These are phyloP conservation scores for Heliamphora pulchella DNA, from an alignment of 179 eudicot species.

Conservation along the genomic window DNA sequence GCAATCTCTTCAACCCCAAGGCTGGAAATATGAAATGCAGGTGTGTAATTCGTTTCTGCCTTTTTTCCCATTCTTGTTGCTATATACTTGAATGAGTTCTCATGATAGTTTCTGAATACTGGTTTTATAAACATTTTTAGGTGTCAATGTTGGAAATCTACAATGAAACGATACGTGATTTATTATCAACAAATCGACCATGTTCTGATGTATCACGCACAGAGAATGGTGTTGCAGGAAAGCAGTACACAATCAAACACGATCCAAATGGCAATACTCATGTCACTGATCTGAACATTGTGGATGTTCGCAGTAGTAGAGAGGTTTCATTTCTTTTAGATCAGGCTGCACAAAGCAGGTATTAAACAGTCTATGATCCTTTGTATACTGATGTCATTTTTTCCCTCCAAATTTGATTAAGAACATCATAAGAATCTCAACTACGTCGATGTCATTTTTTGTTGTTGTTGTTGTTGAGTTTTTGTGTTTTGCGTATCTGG, in stretches of 20 bases:
- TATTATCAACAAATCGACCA: constrained; percentile 52
- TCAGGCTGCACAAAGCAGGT: constrained; percentile 96
- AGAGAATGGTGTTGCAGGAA: constrained; percentile 50
- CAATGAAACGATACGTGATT: constrained; percentile 88
- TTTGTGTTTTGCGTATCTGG: no score
- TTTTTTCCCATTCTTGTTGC: background rate
- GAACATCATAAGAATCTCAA: background rate
- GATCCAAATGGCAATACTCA: constrained; percentile 82
- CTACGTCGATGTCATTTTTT: background rate
- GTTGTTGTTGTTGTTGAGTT: no score
- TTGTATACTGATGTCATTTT: background rate
- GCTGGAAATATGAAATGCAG: constrained; percentile 97
- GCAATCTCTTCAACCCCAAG: constrained; percentile 70
- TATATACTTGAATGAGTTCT: background rate
- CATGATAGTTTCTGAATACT: background rate
- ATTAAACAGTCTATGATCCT: constrained; percentile 6
- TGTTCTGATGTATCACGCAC: constrained; percentile 31
- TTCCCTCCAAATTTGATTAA: background rate
- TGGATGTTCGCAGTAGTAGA: constrained; percentile 75
- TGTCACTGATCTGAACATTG: constrained; percentile 78
- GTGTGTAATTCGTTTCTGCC: constrained; percentile 28
- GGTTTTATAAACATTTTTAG: constrained; percentile 25
- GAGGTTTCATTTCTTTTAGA: constrained; percentile 83
- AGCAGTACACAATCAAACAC: constrained; percentile 79
- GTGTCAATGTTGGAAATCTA: constrained; percentile 95